A percentile compares a stretch with the other conserved stretches of the same genome.
These are phyloP conservation scores for Ambrosiella beaveri DNA, from an alignment of 2,329 filamentous ascomycete genomes.

Conservation along the genomic window DNA sequence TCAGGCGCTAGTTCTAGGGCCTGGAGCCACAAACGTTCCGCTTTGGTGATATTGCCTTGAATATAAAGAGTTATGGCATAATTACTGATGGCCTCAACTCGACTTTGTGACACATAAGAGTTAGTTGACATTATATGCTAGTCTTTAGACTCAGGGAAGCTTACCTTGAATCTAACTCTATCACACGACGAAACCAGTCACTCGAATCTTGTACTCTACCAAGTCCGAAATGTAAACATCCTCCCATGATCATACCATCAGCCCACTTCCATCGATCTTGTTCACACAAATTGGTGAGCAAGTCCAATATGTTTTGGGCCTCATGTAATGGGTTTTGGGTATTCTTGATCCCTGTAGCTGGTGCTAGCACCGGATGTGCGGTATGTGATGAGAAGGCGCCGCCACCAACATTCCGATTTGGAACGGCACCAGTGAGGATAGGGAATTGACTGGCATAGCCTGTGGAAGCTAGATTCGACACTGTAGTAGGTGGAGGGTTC, in stretches of 20 bases:
- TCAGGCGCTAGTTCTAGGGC: slow-evolving; percentile 71
- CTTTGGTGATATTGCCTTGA: slow-evolving; percentile 64
- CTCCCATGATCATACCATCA: slow-evolving; percentile 79
- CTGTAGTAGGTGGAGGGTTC: no score
- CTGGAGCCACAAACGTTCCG: slow-evolving; percentile 67
- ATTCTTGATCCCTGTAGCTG: not conserved
- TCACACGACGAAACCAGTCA: slow-evolving; percentile 54
- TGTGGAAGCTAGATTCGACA: no score
- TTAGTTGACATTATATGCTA: slow-evolving; percentile 16
- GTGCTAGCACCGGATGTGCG: no score
- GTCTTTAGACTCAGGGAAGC: slow-evolving; percentile 15
- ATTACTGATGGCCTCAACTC: slow-evolving; percentile 89
- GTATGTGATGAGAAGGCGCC: no score
- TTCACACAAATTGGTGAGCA: slow-evolving; percentile 57
- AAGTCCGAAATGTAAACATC: slow-evolving; percentile 80
- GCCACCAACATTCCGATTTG: no score
- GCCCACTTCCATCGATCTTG: slow-evolving; percentile 77
- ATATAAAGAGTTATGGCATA: slow-evolving; percentile 78
- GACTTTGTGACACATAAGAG: slow-evolving; percentile 28
- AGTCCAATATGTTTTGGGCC: slow-evolving; percentile 51
- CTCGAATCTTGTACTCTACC: slow-evolving; percentile 65
- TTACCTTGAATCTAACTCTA: slow-evolving; percentile 38
- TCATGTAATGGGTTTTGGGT: not conserved
- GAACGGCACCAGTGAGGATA: not conserved
- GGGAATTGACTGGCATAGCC: not conserved